Conservation (phyloP, 108 stramenopile species). For the Nitzschia sp. region DNA sequence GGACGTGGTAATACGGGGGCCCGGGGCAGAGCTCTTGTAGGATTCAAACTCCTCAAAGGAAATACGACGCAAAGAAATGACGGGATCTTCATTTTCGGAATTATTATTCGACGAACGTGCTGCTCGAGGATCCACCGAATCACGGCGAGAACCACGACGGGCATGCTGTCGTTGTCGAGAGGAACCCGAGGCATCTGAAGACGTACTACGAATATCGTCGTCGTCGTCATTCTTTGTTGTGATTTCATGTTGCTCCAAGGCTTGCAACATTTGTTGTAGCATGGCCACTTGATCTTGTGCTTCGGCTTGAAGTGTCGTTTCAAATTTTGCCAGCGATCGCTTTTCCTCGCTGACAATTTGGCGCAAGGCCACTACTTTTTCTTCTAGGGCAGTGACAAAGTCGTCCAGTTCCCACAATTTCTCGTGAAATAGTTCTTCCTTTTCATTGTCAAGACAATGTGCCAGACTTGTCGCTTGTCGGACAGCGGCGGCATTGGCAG, state of each 20-base stretch:
- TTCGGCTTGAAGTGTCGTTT: conserved; percentile 31
- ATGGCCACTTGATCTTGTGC: conserved; percentile 29
- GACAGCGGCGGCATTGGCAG: conserved; percentile 37
- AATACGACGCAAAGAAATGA: conserved; percentile 15
- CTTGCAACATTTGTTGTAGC: conserved; percentile 16
- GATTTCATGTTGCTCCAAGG: conserved; percentile 6
- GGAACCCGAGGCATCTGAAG: neutral
- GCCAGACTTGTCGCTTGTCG: conserved; percentile 30
- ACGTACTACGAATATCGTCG: neutral
- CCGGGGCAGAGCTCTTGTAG: neutral
- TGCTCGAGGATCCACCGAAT: conserved; percentile 24
- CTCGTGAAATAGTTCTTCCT: neutral
- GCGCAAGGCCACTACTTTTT: conserved; percentile 26
- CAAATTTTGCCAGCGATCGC: conserved; percentile 31
- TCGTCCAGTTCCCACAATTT: conserved; percentile 14
- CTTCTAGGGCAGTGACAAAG: conserved; percentile 26
- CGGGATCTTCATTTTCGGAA: neutral
- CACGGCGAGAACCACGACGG: neutral
- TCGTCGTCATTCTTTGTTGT: neutral
- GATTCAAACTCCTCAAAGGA: neutral
- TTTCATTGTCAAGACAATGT: neutral
- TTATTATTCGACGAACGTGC: neutral
- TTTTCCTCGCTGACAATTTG: conserved; percentile 41
- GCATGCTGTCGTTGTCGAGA: neutral
- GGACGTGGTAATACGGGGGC: conserved; percentile 8